Percentiles rank a stretch among this genome's conserved stretches.
These are phyloP conservation scores for Aspergillus viridinutans DNA, from an alignment of 2,329 filamentous ascomycete species.

Conservation along the genomic window DNA sequence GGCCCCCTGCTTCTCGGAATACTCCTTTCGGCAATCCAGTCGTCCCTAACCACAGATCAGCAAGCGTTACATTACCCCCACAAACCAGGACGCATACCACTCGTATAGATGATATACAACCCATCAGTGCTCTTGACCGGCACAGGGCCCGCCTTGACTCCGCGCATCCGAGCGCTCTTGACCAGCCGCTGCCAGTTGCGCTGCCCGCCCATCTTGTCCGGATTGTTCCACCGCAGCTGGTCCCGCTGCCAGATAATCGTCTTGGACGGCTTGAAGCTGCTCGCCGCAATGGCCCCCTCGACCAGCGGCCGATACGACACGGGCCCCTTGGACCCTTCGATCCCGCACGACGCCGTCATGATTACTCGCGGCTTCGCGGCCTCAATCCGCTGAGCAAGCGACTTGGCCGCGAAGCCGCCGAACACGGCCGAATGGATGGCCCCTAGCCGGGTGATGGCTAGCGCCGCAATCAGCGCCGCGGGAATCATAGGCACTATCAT, in stretches of 20 bases:
- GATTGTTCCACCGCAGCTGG: slow-evolving; percentile 66
- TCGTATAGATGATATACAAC: slow-evolving; percentile 89
- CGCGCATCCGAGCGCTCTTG: slow-evolving; percentile 63
- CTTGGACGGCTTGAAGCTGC: slow-evolving; percentile 66
- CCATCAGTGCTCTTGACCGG: slow-evolving; percentile 72
- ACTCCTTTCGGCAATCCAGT: slow-evolving; percentile 82
- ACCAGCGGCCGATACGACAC: slow-evolving; percentile 74
- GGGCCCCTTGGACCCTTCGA: slow-evolving; percentile 78
- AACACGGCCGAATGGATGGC: slow-evolving; percentile 91
- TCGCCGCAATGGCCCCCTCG: slow-evolving; percentile 64
- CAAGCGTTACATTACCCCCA: slow-evolving; percentile 5
- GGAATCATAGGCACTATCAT: slow-evolving; percentile 90
- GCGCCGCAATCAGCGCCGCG: slow-evolving; percentile 76
- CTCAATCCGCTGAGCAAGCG: slow-evolving; percentile 84
- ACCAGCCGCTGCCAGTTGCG: slow-evolving; percentile 75
- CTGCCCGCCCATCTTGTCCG: slow-evolving; percentile 65
- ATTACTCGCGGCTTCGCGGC: slow-evolving; percentile 70
- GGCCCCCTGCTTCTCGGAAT: slow-evolving; percentile 74
- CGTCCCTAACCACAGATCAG: slow-evolving; percentile 50
- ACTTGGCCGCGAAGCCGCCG: slow-evolving; percentile 78
- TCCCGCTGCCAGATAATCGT: slow-evolving; percentile 82
- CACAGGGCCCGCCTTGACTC: slow-evolving; percentile 68
- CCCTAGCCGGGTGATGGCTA: slow-evolving; percentile 75
- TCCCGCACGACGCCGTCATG: slow-evolving; percentile 86
- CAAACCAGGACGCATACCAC: slow-evolving; percentile 38